Conservation (phyloP, 331 rosid species). For the Rhamnella rubrinervis region DNA sequence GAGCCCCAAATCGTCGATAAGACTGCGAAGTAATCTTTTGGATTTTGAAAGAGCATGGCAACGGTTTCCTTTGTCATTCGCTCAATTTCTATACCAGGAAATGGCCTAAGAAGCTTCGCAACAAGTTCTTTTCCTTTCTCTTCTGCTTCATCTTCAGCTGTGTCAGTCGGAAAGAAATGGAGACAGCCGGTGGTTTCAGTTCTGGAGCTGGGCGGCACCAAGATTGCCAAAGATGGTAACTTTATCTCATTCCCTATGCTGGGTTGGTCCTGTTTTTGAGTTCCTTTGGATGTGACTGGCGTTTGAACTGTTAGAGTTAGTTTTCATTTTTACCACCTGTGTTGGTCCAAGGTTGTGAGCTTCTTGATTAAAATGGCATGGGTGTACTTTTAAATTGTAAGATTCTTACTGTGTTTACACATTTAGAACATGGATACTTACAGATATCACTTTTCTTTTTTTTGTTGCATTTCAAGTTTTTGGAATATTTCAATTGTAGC, state of each 20-base stretch:
- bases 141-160: constrained; percentile 37
- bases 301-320: neutral
- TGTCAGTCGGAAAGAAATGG: constrained; percentile 59
- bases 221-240: constrained; percentile 67
- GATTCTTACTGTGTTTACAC: neutral
- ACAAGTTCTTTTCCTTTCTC: constrained; percentile 49
- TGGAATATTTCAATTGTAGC: too few species aligned
- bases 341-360: neutral
- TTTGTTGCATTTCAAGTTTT: neutral
- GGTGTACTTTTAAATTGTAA: neutral
- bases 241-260: neutral
- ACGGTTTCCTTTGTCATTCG: constrained; percentile 43
- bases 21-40: too few species aligned
- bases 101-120: constrained; percentile 36
- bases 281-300: neutral
- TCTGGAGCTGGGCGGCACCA: constrained; percentile 74
- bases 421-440: neutral
- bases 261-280: neutral
- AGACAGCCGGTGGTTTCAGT: constrained; percentile 58
- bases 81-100: constrained; percentile 38
- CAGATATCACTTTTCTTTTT: neutral
- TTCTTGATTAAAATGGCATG: neutral
- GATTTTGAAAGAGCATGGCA: constrained; percentile 17
- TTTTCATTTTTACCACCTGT: neutral
- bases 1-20: too few species aligned